Conservation (phyloP, 2,329 filamentous ascomycete species). For the Drechslera avenae region DNA sequence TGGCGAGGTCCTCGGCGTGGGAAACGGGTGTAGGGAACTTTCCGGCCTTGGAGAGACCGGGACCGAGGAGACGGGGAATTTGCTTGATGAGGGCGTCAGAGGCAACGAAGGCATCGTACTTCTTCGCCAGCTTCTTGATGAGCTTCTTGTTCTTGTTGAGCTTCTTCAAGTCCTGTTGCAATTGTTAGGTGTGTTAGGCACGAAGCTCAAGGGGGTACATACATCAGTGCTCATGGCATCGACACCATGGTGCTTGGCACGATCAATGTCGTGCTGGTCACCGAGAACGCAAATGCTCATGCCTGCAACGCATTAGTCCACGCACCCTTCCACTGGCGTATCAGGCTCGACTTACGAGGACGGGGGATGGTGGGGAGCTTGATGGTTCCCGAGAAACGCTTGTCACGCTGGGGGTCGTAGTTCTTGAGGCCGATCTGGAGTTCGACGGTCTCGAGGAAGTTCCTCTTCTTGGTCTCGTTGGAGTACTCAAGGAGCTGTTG, state of each 20-base stretch:
- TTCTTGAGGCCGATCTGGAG: constrained; percentile 59
- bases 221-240: constrained; percentile 94
- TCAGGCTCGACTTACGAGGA: constrained; percentile 48
- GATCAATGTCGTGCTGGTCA: constrained; percentile 98
- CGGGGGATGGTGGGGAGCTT: constrained; percentile 90
- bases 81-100: constrained; percentile 99
- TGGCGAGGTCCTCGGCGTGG: constrained; percentile 89
- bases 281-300: constrained; percentile 70
- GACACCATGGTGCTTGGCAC: constrained; percentile 98
- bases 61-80: constrained; percentile 98
- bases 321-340: neutral
- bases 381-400: constrained; percentile 99
- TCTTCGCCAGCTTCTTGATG: constrained; percentile 99
- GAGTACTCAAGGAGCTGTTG: constrained; percentile 94
- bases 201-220: neutral
- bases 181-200: constrained; percentile 8
- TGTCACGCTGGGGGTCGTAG: constrained; percentile 93
- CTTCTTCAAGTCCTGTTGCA: constrained; percentile 85
- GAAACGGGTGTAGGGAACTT: constrained; percentile 99
- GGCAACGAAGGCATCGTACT: constrained; percentile 99
- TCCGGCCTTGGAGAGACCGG: constrained; percentile 69
- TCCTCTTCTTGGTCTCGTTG: constrained; percentile 93
- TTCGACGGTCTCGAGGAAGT: constrained; percentile 95
- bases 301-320: constrained; percentile 21
- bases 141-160: constrained; percentile 99